A percentile compares a stretch with the other conserved stretches of the same genome.
phyloP scores from a whole-genome alignment of 2,329 filamentous ascomycete species.

The Endothia cerciana region DNA sequence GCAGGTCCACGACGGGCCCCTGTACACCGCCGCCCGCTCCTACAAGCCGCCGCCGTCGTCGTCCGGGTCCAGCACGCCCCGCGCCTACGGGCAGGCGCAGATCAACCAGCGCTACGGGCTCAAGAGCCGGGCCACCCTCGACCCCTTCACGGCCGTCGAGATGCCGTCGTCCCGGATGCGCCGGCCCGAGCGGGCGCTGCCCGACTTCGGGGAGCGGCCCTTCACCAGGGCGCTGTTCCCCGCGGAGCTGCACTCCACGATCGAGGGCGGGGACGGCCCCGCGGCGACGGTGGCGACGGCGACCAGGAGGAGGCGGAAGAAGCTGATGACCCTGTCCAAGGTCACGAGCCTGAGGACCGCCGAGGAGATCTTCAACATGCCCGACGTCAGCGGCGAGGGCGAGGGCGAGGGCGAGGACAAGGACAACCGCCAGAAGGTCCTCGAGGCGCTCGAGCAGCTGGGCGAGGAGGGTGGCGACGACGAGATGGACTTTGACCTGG shows the following conservation, averaged over 20 bases:
- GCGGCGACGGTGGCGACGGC: slow-evolving; percentile 37
- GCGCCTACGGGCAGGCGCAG: slow-evolving; percentile 60
- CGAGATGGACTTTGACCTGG: slow-evolving; percentile 42
- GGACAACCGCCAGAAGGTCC: slow-evolving; percentile 40
- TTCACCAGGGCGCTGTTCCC: slow-evolving; percentile 57
- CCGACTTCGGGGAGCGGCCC: slow-evolving; percentile 55
- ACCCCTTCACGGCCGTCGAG: slow-evolving; percentile 63
- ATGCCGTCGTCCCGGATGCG: slow-evolving; percentile 61
- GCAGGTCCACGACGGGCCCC: slow-evolving; percentile 57
- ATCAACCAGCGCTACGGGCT: slow-evolving; percentile 60
- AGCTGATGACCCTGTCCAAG: slow-evolving; percentile 51
- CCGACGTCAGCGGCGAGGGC: slow-evolving; percentile 37
- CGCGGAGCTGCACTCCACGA: slow-evolving; percentile 56
- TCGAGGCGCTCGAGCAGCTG: slow-evolving; percentile 51
- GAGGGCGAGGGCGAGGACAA: slow-evolving; percentile 32
- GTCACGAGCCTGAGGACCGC: slow-evolving; percentile 54
- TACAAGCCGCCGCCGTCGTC: slow-evolving; percentile 44
- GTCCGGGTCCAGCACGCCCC: slow-evolving; percentile 41
- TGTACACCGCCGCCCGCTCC: slow-evolving; percentile 60
- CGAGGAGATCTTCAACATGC: slow-evolving; percentile 54
- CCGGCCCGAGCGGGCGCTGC: slow-evolving; percentile 55
- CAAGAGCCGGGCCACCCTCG: slow-evolving; percentile 58
- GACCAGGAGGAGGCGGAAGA: slow-evolving; percentile 42
- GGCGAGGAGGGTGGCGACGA: slow-evolving; percentile 42
- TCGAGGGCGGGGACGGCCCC: slow-evolving; percentile 52